These are phyloP conservation scores for Meyerozyma carpophila DNA, from an alignment of 1,139 yeast species.

Conservation along the genomic window DNA sequence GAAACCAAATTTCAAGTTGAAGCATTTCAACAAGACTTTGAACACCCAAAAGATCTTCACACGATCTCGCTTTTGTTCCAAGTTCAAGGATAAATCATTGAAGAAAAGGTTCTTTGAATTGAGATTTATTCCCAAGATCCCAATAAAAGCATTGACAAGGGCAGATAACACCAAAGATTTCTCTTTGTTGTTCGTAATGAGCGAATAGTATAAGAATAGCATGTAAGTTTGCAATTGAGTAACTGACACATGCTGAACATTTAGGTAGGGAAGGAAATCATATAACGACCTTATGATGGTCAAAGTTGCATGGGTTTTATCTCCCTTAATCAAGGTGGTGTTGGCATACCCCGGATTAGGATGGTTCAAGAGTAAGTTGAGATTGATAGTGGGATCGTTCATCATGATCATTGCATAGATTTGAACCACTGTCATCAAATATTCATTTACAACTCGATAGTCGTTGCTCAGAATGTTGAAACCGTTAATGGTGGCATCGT, in stretches of 20 bases:
- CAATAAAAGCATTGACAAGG: slow-evolving; percentile 41
- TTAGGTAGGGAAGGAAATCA: slow-evolving; percentile 43
- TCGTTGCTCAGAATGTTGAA: slow-evolving; percentile 46
- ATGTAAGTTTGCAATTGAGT: slow-evolving; percentile 39
- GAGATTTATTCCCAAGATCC: slow-evolving; percentile 42
- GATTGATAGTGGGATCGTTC: slow-evolving; percentile 41
- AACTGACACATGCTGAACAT: slow-evolving; percentile 39
- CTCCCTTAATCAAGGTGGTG: slow-evolving; percentile 7
- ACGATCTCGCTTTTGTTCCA: slow-evolving; percentile 41
- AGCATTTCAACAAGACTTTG: slow-evolving; percentile 46
- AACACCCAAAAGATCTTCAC: slow-evolving; percentile 60
- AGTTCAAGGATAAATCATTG: slow-evolving; percentile 36
- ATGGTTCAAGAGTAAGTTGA: slow-evolving; percentile 37
- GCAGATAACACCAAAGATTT: slow-evolving; percentile 40
- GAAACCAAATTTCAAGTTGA: slow-evolving; percentile 46
- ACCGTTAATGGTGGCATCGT: slow-evolving; percentile 46
- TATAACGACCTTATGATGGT: slow-evolving; percentile 33
- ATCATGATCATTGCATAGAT: slow-evolving; percentile 45
- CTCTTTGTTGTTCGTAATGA: slow-evolving; percentile 43
- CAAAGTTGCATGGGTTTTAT: slow-evolving; percentile 10
- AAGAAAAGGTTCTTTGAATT: slow-evolving; percentile 42
- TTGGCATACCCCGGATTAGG: slow-evolving; percentile 29
- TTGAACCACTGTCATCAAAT: slow-evolving; percentile 44
- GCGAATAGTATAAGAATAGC: slow-evolving; percentile 37
- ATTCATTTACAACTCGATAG: slow-evolving; percentile 46